A percentile compares a stretch with the other conserved stretches of the same genome.
Evolutionary conservation across 495 filamentous ascomycete genomes (phyloP).

Genomic region (Delitschia confertaspora): DNA sequence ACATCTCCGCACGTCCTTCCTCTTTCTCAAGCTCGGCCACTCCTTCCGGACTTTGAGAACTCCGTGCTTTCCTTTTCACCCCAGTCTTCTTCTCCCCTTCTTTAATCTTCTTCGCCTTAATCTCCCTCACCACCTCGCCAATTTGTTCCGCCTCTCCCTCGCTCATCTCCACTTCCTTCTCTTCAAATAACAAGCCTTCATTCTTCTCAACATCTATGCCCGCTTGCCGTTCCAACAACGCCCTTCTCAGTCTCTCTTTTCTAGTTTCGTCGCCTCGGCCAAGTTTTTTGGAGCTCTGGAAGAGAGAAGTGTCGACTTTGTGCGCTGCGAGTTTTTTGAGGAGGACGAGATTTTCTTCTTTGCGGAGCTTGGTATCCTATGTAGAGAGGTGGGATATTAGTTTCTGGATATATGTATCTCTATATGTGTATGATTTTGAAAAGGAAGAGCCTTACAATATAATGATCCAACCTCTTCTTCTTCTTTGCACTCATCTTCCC

Average conservation of each 20-base stretch:
- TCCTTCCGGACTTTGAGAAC: background rate
- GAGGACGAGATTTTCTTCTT: constrained; percentile 82
- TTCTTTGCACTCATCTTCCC: constrained; percentile 83
- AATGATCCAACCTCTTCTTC: constrained; percentile 88
- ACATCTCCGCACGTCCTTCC: constrained; percentile 23
- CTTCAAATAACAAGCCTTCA: constrained; percentile 40
- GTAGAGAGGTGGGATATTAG: too few relatives aligned
- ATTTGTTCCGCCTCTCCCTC: constrained; percentile 32
- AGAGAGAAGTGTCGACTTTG: constrained; percentile 72
- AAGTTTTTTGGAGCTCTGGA: constrained; percentile 65
- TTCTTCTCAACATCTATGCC: constrained; percentile 47
- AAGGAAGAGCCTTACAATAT: constrained; percentile 54
- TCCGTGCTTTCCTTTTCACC: constrained; percentile 5
- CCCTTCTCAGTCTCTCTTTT: constrained; percentile 52
- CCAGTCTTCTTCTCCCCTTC: background rate
- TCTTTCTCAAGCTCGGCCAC: constrained; percentile 12
- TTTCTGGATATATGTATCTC: background rate
- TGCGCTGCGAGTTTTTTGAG: constrained; percentile 69
- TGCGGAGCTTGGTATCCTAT: constrained; percentile 81
- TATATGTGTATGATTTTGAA: background rate
- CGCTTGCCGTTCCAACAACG: constrained; percentile 49
- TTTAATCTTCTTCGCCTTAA: background rate
- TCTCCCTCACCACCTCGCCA: background rate
- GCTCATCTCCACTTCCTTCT: constrained; percentile 30
- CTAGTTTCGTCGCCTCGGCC: constrained; percentile 60